phyloP scores from a whole-genome alignment of 352 stramenopile genomes.

The Phytophthora sansomeana region DNA sequence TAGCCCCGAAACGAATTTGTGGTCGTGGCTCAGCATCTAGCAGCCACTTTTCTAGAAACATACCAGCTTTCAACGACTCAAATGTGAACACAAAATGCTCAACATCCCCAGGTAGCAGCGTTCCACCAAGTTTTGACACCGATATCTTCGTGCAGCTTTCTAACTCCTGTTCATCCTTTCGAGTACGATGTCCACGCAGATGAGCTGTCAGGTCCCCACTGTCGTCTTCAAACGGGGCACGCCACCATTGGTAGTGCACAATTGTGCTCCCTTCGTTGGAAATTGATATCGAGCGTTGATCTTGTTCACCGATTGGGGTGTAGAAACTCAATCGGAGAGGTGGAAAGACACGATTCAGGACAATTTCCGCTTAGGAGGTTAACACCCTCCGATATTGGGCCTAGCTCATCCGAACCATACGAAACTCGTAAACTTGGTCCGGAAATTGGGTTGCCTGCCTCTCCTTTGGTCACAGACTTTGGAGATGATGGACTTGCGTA shows the following conservation, averaged over 20 bases:
- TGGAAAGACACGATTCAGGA: background rate
- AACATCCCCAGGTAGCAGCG: constrained; percentile 59
- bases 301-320: constrained; percentile 41
- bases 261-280: constrained; percentile 63
- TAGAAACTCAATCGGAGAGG: constrained; percentile 57
- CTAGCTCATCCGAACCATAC: constrained; percentile 13
- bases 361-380: background rate
- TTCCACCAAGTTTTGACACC: constrained; percentile 55
- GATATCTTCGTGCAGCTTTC: constrained; percentile 40
- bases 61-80: constrained; percentile 44
- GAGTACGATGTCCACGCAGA: constrained; percentile 31
- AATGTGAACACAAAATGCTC: constrained; percentile 75
- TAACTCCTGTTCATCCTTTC: constrained; percentile 33
- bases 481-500: constrained; percentile 19
- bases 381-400: background rate
- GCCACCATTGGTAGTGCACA: constrained; percentile 71
- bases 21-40: constrained; percentile 63
- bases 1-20: constrained; percentile 17
- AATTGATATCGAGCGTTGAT: constrained; percentile 50
- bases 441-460: background rate
- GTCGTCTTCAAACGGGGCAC: constrained; percentile 39
- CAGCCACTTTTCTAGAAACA: constrained; percentile 79
- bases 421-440: constrained; percentile 35
- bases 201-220: constrained; percentile 34
- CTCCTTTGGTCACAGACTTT: constrained; percentile 6